Percentiles rank a stretch among this genome's conserved stretches.
Conservation (phyloP, 768 basidiomycete species). For the Lentinula detonsa region DNA sequence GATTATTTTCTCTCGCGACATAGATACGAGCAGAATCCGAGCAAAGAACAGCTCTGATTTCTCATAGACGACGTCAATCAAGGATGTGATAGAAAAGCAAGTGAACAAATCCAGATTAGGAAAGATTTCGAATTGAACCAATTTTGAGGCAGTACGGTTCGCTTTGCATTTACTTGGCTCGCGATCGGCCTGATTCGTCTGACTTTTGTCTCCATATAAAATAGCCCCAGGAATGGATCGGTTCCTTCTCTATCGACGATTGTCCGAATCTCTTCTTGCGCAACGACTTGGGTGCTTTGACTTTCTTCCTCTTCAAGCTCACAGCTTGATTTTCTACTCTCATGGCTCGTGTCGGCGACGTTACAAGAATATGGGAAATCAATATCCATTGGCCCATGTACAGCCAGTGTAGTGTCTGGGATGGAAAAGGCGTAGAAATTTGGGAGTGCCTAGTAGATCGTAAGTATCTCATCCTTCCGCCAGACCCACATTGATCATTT, state of each 20-base stretch:
- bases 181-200: neutral
- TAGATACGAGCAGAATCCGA: no score
- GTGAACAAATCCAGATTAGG: neutral
- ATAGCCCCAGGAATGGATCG: neutral
- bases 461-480: constrained; percentile 30
- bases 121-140: neutral
- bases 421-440: constrained; percentile 63
- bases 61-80: no score
- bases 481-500: constrained; percentile 4
- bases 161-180: neutral
- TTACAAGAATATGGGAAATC: constrained; percentile 66
- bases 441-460: constrained; percentile 73
- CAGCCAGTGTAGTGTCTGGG: constrained; percentile 71
- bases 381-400: constrained; percentile 59
- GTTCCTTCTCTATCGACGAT: neutral
- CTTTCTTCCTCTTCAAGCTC: neutral
- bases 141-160: neutral
- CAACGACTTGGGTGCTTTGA: neutral
- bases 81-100: neutral
- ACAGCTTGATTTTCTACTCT: no score
- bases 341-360: constrained; percentile 49
- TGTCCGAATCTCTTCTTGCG: neutral
- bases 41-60: no score
- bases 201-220: neutral
- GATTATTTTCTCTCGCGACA: no score